Base-by-base conservation (phyloP, 345 rosid genomes). In the Linum lewisii region DNA sequence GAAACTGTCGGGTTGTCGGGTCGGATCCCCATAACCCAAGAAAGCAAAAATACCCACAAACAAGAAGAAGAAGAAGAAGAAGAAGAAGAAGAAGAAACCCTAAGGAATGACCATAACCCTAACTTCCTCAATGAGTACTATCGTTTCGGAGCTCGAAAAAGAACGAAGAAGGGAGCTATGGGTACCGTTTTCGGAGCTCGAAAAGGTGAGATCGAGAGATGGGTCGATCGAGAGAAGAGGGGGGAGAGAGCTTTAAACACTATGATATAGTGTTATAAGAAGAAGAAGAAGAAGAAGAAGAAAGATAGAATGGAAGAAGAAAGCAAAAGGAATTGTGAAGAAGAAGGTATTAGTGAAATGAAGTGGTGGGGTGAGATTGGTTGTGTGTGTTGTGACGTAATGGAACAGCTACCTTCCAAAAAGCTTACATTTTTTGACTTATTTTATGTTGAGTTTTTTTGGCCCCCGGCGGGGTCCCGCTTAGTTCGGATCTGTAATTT, bases 341-440 rank as follows among this genome's bases (percentile, higher is more conserved):
- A 14, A 52, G 14, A 20, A 19, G 23, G 7, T 52, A 15, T n/a
- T 9, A 1, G 25, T 20, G 56, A 9, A 18, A 2, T 51, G 25
- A 6, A 5, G 25, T 52, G 56, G 25, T n/a, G 19, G 13, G 34
- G 37, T 60, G 58, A 44, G 56, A 54, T 68, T 20, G 63, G 69
- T 42, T 42, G 47, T 24, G 65, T n/a, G n/a, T n/a, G n/a, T n/a
- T n/a, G 76, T 80, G 77, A 74, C 81, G 78, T 75, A 75, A 75
- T 68, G 69, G 74, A 66, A 70, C 78, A 80, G 76, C 68, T 64
- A 80, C 76, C 75, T 64, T 66, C 76, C 68, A 68, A 68, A 68
- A 70, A 57, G 69, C 14, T 51, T 8, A 15, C 5, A 6, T 11
- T 8, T 7, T 21, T 51, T n/a, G 24, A n/a, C n/a, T 51, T 21